Evolutionary conservation across 2,329 filamentous ascomycete species (phyloP), one percentile per base, ranked within the genome.

Genomic region (Xylaria sp.): DNA sequence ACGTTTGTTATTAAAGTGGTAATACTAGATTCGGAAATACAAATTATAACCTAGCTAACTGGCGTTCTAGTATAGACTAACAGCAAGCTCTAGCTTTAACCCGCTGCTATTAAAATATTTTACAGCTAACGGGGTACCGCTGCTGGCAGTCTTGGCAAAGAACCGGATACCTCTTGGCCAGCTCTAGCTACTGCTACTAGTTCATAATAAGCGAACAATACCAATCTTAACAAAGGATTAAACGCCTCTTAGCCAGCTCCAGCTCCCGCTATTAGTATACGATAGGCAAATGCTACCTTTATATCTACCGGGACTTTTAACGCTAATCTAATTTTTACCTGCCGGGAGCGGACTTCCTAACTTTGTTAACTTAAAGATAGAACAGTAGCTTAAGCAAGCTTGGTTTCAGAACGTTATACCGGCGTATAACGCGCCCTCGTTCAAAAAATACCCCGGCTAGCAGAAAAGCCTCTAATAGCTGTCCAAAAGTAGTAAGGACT

Each of bases 401-500:
- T 30, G 18, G 15, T 57, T 57, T 28, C 28, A 43, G 1, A 43
- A 57, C 7, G 7, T n/a, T 57, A 28, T 57, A 28, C 34, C 10
- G n/a, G 4, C n/a, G 30, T 57, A 57, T 57, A 57, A 57, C 7
- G 9, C 30, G 10, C 1, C n/a, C n/a, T 18, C n/a, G 9, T 57
- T 43, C 1, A 57, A 57, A 57, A 57, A 57, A 43, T 43, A 57
- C n/a, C n/a, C 18, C 3, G 6, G 20, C 12, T 43, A 57, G 8
- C 4, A 18, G 5, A 57, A 57, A 43, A 41, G 23, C 36, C 18
- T 57, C 43, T 57, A 57, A n/a, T 57, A 57, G 20, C 36, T 57
- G 30, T 57, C 30, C 10, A 28, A 57, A 57, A 57, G 15, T 25
- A 43, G 34, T 18, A 57, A 43, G 30, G 30, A 57, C 10, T 28